Evolutionary conservation across 2,329 filamentous ascomycete species (phyloP).

Genomic region (Parastagonospora nodorum): DNA sequence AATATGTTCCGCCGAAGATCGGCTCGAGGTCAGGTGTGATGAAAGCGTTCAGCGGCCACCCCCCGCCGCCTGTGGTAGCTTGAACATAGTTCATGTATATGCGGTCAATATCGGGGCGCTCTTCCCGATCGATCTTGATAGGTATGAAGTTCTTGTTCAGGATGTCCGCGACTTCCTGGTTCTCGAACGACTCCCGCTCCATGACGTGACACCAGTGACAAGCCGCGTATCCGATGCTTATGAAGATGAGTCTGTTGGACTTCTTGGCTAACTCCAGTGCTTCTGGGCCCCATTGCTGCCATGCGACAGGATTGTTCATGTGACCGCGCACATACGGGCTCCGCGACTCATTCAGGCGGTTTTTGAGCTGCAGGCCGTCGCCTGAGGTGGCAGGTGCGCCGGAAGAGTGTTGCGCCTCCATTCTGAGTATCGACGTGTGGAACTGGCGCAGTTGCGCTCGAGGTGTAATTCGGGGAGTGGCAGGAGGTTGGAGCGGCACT

Average conservation of each 20-base stretch:
- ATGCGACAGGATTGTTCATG: conserved; percentile 80
- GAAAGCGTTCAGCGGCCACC: conserved; percentile 97
- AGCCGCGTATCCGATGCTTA: conserved; percentile 93
- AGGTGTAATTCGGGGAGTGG: conserved; percentile 13
- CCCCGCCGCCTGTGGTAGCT: conserved; percentile 85
- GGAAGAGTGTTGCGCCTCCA: conserved; percentile 34
- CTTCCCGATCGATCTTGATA: conserved; percentile 90
- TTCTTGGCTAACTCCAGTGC: conserved; percentile 76
- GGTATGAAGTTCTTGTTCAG: conserved; percentile 90
- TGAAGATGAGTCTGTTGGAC: conserved; percentile 86
- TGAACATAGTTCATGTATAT: conserved; percentile 99
- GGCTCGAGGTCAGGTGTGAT: conserved; percentile 91
- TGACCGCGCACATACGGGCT: conserved; percentile 76
- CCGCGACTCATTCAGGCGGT: conserved; percentile 64
- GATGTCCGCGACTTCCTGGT: conserved; percentile 76
- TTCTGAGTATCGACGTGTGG: conserved; percentile 34
- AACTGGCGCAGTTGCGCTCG: conserved; percentile 29
- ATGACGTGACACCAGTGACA: conserved; percentile 95
- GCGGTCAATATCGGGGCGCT: conserved; percentile 89
- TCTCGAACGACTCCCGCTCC: conserved; percentile 88
- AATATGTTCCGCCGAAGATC: conserved; percentile 95
- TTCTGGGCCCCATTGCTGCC: conserved; percentile 86
- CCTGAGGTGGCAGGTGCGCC: conserved; percentile 13
- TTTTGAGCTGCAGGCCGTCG: conserved; percentile 52
- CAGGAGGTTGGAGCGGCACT: conserved; percentile 4